Conservation (phyloP, 371 early-diverging fungal genomes). For the Lichtheimia corymbifera region DNA sequence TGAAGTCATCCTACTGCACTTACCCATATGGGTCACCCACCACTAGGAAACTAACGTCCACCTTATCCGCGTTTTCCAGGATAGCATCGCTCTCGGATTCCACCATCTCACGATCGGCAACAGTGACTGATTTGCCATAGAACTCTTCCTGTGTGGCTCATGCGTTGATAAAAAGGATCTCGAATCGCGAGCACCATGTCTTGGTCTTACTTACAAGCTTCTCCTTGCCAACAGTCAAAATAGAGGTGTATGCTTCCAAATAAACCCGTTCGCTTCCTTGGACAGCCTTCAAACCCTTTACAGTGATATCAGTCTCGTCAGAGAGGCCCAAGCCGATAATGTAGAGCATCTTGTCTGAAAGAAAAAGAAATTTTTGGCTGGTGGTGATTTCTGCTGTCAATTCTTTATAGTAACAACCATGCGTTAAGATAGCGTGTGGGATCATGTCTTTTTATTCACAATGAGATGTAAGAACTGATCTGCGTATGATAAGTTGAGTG, state of each 20-base stretch:
- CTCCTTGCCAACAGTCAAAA: slow-evolving; percentile 84
- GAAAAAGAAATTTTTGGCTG: not conserved
- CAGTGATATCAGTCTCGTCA: slow-evolving; percentile 95
- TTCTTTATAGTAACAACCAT: not conserved
- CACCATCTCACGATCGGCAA: slow-evolving; percentile 97
- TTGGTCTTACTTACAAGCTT: slow-evolving; percentile 63
- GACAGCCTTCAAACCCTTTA: slow-evolving; percentile 95
- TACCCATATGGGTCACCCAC: slow-evolving; percentile 98
- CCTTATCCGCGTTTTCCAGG: slow-evolving; percentile 82
- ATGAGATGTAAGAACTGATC: slow-evolving; percentile 79
- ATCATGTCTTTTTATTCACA: slow-evolving; percentile 19
- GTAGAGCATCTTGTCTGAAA: slow-evolving; percentile 70
- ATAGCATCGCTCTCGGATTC: slow-evolving; percentile 93
- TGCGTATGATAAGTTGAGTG: slow-evolving; percentile 65
- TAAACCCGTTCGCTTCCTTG: slow-evolving; percentile 88
- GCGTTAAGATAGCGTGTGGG: not conserved
- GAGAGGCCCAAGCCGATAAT: slow-evolving; percentile 97
- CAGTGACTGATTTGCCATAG: slow-evolving; percentile 80
- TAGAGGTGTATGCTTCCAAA: slow-evolving; percentile 99
- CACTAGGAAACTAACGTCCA: slow-evolving; percentile 96
- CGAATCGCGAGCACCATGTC: not conserved
- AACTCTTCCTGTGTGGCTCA: slow-evolving; percentile 71
- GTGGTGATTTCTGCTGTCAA: too few species aligned
- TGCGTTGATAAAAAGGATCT: not conserved
- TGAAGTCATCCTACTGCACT: slow-evolving; percentile 2